A percentile compares a stretch with the other conserved stretches of the same genome.
phyloP scores from a whole-genome alignment of 306 rosid species.

The Lathyrus aphaca region DNA sequence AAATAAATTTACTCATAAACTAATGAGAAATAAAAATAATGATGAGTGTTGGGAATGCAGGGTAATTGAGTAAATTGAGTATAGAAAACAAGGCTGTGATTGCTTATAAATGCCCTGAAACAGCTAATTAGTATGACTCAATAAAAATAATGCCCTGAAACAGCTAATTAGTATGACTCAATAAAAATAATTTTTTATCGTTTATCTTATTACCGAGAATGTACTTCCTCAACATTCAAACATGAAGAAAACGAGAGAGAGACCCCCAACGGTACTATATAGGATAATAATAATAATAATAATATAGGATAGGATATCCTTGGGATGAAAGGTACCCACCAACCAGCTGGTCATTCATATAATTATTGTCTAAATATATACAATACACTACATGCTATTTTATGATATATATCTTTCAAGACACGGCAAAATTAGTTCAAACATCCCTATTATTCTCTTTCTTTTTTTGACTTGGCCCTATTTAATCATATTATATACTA shows the following conservation, averaged over 20 bases:
- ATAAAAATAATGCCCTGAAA: no score
- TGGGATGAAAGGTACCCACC: slow-evolving; percentile 2
- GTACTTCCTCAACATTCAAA: background rate
- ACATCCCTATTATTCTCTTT: slow-evolving; percentile 1
- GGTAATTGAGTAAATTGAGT: no score
- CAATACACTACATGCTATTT: background rate
- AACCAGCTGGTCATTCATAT: slow-evolving; percentile 4
- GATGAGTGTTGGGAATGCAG: no score
- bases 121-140: no score
- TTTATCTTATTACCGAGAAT: no score
- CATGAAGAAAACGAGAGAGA: background rate
- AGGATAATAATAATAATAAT: background rate
- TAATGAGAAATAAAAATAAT: no score
- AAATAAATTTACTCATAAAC: no score
- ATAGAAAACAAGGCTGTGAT: no score
- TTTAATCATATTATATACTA: background rate
- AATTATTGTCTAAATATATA: background rate
- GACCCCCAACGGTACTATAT: background rate
- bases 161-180: no score
- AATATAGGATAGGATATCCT: background rate
- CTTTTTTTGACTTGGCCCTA: background rate
- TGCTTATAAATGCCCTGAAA: no score
- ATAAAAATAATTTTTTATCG: no score
- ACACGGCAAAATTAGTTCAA: slow-evolving; percentile 7
- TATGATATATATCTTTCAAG: background rate